Base-by-base conservation (phyloP, 225 moss, liverwort and hornwort genomes). In the Sphagnum contortum region DNA sequence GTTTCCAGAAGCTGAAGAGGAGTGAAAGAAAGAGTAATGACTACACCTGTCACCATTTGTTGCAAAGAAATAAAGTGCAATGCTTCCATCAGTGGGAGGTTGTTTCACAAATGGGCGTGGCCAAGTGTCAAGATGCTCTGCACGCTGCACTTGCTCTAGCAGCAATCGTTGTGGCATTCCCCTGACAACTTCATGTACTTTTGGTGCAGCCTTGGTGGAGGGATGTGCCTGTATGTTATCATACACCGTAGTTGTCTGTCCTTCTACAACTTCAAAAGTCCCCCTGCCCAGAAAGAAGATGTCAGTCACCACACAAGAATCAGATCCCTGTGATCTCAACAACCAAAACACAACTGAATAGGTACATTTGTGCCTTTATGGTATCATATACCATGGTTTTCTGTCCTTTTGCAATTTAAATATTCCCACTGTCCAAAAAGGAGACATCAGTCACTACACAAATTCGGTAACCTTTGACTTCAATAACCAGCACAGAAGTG, bases 41-140 rank as follows among this genome's bases (percentile, higher is more conserved):
- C 29, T 29, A 29, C 29, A 98, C 92, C 96, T 92, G 85, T 87
- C 90, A 74, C 71, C 75, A 68, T 73, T 78, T 9, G 69, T 74
- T 14, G 98, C 88, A 51, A 98, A 98, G 65, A 98, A 98, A 71
- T 98, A 93, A 12, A 98, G 82, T 5, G 98, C 98, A 60, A 98
- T 93, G 68, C 91, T 89, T 70, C 86, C 90, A 62, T 91, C 93
- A 48, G 82, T 89, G 48, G 98, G 93, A 61, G 91, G 80, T 57
- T 76, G 82, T 10, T 66, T 49, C 68, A 76, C 87, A 70, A 98
- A 98, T 73, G 91, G 98, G 64, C 85, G 86, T 45, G 98, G 98
- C 98, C 98, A 98, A 49, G 98, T 89, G 73, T 91, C 98, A 64
- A 78, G 79, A 72, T 86, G 83, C 62, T 80, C 72, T 64, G 81